These are phyloP conservation scores for Thozetella sp. DNA, from an alignment of 495 filamentous ascomycete genomes.

Conservation along the genomic window DNA sequence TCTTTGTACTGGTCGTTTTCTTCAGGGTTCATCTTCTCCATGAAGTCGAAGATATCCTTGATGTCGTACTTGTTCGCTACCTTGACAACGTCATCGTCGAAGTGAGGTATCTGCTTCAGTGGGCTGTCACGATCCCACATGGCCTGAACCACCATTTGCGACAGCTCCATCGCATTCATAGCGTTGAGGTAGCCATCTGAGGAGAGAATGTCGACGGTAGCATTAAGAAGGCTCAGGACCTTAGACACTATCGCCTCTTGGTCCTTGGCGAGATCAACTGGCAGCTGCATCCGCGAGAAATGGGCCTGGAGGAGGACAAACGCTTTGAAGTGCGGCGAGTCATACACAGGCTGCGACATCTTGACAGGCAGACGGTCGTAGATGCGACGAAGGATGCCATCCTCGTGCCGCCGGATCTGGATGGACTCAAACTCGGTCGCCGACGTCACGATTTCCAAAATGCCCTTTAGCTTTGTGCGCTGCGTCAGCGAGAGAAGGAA, in stretches of 20 bases:
- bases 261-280: constrained; percentile 95
- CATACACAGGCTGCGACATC: constrained; percentile 81
- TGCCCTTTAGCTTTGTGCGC: constrained; percentile 91
- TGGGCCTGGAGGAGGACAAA: constrained; percentile 96
- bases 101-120: constrained; percentile 96
- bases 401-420: constrained; percentile 93
- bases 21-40: constrained; percentile 95
- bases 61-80: constrained; percentile 78
- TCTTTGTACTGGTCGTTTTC: constrained; percentile 79
- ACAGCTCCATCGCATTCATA: constrained; percentile 99
- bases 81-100: constrained; percentile 80
- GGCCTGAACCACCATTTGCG: constrained; percentile 97
- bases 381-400: constrained; percentile 82
- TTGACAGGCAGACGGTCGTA: constrained; percentile 96
- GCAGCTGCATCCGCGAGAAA: constrained; percentile 95
- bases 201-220: constrained; percentile 91
- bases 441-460: constrained; percentile 95
- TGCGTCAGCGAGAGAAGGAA: constrained; percentile 92
- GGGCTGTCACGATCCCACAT: constrained; percentile 99
- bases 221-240: constrained; percentile 85
- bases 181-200: constrained; percentile 96
- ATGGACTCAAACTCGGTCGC: constrained; percentile 96
- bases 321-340: constrained; percentile 97
- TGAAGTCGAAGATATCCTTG: constrained; percentile 95
- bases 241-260: constrained; percentile 88